Percentiles rank a stretch among this genome's conserved stretches.
Evolutionary conservation across 345 rosid species (phyloP).

Genomic region (Linum usitatissimum): DNA sequence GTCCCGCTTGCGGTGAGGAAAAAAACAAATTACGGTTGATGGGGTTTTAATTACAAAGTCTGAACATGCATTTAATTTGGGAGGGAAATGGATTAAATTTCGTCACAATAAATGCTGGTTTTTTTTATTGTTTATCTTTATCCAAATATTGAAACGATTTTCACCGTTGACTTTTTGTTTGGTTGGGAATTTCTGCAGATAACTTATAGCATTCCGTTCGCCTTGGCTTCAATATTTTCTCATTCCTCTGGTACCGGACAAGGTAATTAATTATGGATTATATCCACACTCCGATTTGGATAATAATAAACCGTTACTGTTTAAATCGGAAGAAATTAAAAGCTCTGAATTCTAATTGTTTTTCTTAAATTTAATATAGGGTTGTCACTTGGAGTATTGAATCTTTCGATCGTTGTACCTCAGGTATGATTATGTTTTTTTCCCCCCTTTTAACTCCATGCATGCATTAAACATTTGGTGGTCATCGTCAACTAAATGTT

Average conservation of each 20-base stretch:
- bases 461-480: too few relatives aligned
- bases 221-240: conserved; percentile 81
- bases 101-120: too few relatives aligned
- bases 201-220: conserved; percentile 76
- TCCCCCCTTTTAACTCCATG: not conserved
- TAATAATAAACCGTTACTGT: too few relatives aligned
- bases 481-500: too few relatives aligned
- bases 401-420: conserved; percentile 68
- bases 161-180: not conserved
- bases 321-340: not conserved
- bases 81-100: too few relatives aligned
- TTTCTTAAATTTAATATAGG: conserved; percentile 25
- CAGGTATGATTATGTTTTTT: conserved; percentile 32
- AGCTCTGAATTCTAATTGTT: not conserved
- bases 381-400: conserved; percentile 78
- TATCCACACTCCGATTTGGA: not conserved
- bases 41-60: too few relatives aligned
- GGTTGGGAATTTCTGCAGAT: conserved; percentile 33
- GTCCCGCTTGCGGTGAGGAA: conserved; percentile 62
- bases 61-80: too few relatives aligned
- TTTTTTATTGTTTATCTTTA: not conserved
- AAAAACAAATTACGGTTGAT: not conserved
- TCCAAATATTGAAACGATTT: not conserved
- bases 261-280: conserved; percentile 31
- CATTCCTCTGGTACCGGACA: conserved; percentile 58